Evolutionary conservation across 2,329 filamentous ascomycete genomes (phyloP), one percentile per base, ranked within the genome.

Genomic region (Cadophora sp.): DNA sequence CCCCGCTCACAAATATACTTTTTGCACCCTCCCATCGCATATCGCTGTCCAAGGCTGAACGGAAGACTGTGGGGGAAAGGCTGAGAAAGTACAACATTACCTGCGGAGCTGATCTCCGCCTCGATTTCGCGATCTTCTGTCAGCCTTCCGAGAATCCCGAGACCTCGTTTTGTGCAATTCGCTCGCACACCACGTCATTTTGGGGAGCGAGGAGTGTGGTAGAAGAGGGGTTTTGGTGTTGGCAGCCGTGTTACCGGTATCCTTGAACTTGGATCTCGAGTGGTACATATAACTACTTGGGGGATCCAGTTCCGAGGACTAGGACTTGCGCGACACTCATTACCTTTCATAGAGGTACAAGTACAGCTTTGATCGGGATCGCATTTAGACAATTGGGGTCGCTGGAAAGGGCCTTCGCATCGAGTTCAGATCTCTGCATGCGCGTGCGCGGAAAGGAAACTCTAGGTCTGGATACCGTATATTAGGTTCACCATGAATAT

Each of bases 401-500:
- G 8, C 53, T 56, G 11, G n/a, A 14, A 39, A 30, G 53, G 33
- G 36, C 20, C 6, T 22, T 59, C 20, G 14, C 20, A 18, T 59
- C 22, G 13, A 30, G 30, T 45, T 18, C 13, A 59, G 4, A 27
- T 47, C 5, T 36, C 22, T 30, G 36, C 7, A 39, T 8, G n/a
- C 5, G 41, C 22, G 33, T 45, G 11, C 5, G 14, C 41, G 20
- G n/a, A 41, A 24, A 43, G 55, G n/a, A 39, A 3, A 27, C 41
- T 6, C 5, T 58, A 58, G 8, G 47, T 48, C 58, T 60, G 58
- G 24, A 8, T 41, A 4, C 20, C 11, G 30, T 20, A 51, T n/a
- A 51, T 18, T n/a, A 59, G 13, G n/a, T 22, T 3, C 59, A 70
- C 65, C 55, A 76, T 75, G 74, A 76, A 76, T 59, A 69, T 67